Evolutionary conservation across 2,329 filamentous ascomycete genomes (phyloP), one percentile per base, ranked within the genome.

Genomic region (Coniochaeta sp.): DNA sequence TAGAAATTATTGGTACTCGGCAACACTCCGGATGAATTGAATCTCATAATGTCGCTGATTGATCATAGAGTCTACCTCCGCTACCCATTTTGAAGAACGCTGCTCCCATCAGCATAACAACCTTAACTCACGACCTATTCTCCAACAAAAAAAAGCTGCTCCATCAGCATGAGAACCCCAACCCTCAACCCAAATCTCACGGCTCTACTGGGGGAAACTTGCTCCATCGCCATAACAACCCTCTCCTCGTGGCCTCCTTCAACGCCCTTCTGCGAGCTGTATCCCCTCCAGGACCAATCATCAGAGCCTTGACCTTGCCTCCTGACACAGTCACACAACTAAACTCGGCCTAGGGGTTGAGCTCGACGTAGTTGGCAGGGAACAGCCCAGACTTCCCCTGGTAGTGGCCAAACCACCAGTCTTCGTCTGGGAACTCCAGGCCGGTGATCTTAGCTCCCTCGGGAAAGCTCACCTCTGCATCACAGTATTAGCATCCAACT

Each of bases 341-440:
- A 28, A 42, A 26, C 38, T 42, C 38, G 26, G 26, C 10, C 38
- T 57, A 64, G 18, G 56, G 50, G 56, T 82, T 70, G 51, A 85
- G 69, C 66, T 84, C 72, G 56, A 87, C 84, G 60, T 87, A 87
- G 66, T 87, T 86, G 64, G 83, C 79, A 12, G 84, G 84, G 81
- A 99, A 99, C 45, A 99, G 78, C 55, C 94, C 94, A 27, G 81
- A 80, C 53, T 85, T 80, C 49, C 91, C 91, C 24, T 84, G 78
- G 68, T 87, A 95, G 62, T 88, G 83, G 53, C 94, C 94, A 61
- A 92, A 87, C 94, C 94, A 99, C 94, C 94, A 99, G 66, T 99
- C 94, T 58, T 97, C 92, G 62, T 97, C 94, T 2, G 94, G 94
- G 70, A 97, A 97, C 74, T 96, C 89, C 57, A 99, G 74, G 63